Evolutionary conservation across 2,329 filamentous ascomycete genomes (phyloP).

Genomic region (Parascedosporium putredinis): DNA sequence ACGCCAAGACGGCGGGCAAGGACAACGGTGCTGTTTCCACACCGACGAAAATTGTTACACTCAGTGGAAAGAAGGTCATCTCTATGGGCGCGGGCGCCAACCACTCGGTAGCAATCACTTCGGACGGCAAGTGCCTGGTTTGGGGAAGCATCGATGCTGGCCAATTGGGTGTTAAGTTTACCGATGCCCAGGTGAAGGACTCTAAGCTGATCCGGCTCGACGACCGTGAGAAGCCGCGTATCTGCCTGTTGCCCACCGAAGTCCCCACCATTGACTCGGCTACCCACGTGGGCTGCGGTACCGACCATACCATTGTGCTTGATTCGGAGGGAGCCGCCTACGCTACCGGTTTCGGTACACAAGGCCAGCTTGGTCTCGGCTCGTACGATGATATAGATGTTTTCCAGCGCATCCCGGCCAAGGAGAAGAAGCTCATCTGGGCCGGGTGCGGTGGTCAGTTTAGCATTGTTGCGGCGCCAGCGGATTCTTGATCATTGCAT

Average conservation of each 20-base stretch:
- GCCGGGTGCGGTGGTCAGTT: constrained; percentile 1
- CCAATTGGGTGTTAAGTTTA: constrained; percentile 38
- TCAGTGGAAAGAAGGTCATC: constrained; percentile 48
- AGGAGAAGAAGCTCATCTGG: background rate
- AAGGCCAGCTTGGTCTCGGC: constrained; percentile 16
- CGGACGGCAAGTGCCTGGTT: constrained; percentile 36
- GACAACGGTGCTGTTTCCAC: constrained; percentile 51
- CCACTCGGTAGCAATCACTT: constrained; percentile 52
- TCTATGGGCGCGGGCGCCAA: constrained; percentile 57
- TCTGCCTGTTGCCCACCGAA: constrained; percentile 47
- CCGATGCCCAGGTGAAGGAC: constrained; percentile 34
- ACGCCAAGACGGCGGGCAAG: constrained; percentile 21
- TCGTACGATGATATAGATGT: background rate
- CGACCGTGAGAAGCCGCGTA: constrained; percentile 45
- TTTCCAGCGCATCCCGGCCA: background rate
- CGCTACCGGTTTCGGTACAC: constrained; percentile 52
- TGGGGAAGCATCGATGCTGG: constrained; percentile 46
- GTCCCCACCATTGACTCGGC: constrained; percentile 43
- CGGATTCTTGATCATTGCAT: constrained; percentile 39
- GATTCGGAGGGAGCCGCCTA: constrained; percentile 54
- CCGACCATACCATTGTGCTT: constrained; percentile 59
- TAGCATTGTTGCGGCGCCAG: constrained; percentile 1
- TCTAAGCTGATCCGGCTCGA: constrained; percentile 42
- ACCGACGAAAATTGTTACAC: constrained; percentile 51
- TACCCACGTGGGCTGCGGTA: constrained; percentile 41